Conservation (phyloP, 768 basidiomycete species). For the Podaxis rugospora region DNA sequence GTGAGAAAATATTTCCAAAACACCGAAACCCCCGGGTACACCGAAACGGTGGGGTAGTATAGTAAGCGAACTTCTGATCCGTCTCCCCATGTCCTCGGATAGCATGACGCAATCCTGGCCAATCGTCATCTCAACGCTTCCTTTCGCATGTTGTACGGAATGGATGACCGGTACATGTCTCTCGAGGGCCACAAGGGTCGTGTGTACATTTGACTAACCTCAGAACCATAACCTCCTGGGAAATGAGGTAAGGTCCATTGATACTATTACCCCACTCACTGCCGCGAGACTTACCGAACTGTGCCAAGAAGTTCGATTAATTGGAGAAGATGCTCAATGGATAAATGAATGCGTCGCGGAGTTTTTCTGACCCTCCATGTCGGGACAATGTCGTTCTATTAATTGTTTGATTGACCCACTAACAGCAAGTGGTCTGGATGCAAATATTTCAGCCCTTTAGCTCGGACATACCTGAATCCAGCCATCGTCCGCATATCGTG, state of each 20-base stretch:
- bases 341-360: constrained; percentile 51
- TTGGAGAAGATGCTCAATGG: constrained; percentile 33
- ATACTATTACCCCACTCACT: neutral
- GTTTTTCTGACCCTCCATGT: constrained; percentile 38
- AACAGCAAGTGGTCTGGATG: neutral
- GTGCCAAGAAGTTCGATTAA: constrained; percentile 22
- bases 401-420: constrained; percentile 50
- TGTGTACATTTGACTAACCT: constrained; percentile 25
- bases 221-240: constrained; percentile 26
- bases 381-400: constrained; percentile 42
- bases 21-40: no score
- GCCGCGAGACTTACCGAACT: constrained; percentile 20
- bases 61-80: constrained; percentile 27
- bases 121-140: constrained; percentile 28
- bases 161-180: constrained; percentile 20
- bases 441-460: neutral
- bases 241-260: neutral
- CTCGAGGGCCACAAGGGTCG: constrained; percentile 23
- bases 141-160: constrained; percentile 26
- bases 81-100: constrained; percentile 28
- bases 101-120: constrained; percentile 28
- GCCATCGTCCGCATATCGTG: constrained; percentile 42
- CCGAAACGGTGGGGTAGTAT: no score
- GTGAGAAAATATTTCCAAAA: no score
- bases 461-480: constrained; percentile 23